Evolutionary conservation across 495 filamentous ascomycete species (phyloP).

Genomic region (Niebla homalea): DNA sequence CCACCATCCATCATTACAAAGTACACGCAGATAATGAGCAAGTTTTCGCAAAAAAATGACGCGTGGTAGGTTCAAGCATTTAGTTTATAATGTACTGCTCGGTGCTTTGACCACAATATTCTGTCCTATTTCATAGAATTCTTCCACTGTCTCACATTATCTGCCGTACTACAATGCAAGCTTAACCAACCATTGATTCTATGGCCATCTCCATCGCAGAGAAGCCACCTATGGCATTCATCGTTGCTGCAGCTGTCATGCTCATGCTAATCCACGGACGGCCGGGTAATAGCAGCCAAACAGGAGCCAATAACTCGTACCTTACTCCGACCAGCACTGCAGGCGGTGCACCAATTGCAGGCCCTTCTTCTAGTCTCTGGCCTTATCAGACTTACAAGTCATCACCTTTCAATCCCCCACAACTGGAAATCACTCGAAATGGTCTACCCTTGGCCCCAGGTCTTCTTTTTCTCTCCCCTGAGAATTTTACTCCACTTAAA

Average conservation of each 20-base stretch:
- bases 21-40: too few relatives aligned
- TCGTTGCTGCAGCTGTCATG: background rate
- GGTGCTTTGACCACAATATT: too few relatives aligned
- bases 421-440: constrained; percentile 11
- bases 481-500: background rate
- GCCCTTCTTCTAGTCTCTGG: constrained; percentile 8
- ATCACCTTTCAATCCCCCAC: constrained; percentile 13
- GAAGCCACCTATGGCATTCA: background rate
- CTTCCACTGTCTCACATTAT: too few relatives aligned
- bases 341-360: background rate
- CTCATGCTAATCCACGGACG: background rate
- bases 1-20: background rate
- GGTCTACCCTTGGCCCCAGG: constrained; percentile 14
- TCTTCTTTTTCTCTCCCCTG: constrained; percentile 14
- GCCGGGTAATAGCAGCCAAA: background rate
- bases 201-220: background rate
- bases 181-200: background rate
- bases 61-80: too few relatives aligned
- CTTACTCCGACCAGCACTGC: too few relatives aligned
- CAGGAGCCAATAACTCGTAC: background rate
- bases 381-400: constrained; percentile 17
- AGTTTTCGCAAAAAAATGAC: too few relatives aligned
- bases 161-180: too few relatives aligned
- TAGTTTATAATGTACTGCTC: too few relatives aligned
- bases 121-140: too few relatives aligned